These are phyloP conservation scores for Puccinia horiana DNA, from an alignment of 1,284 basidiomycete genomes.

Conservation along the genomic window DNA sequence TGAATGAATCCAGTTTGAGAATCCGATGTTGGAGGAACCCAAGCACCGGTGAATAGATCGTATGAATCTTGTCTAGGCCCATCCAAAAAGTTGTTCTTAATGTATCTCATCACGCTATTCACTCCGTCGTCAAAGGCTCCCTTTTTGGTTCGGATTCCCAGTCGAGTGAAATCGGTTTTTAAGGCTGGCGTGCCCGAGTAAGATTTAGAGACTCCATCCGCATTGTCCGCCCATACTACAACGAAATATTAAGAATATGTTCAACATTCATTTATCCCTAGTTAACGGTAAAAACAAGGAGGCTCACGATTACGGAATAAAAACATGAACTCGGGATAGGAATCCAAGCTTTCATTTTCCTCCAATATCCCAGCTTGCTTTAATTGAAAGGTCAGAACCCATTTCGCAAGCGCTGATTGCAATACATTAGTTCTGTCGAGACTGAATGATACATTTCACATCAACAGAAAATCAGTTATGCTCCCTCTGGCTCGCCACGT, in stretches of 20 bases:
- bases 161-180: constrained; percentile 86
- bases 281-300: neutral
- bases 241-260: constrained; percentile 7
- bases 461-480: neutral
- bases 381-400: constrained; percentile 79
- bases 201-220: constrained; percentile 83
- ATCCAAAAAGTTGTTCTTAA: constrained; percentile 97
- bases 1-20: neutral
- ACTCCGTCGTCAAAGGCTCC: constrained; percentile 82
- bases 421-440: constrained; percentile 96
- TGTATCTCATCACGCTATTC: constrained; percentile 82
- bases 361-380: constrained; percentile 70
- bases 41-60: constrained; percentile 89
- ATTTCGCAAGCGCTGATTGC: constrained; percentile 67
- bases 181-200: constrained; percentile 94
- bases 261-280: neutral
- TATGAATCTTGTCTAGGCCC: constrained; percentile 88
- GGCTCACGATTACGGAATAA: constrained; percentile 85
- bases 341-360: constrained; percentile 71
- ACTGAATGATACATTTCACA: constrained; percentile 64
- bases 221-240: constrained; percentile 97
- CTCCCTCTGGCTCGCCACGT: neutral
- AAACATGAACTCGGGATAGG: constrained; percentile 73
- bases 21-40: constrained; percentile 60
- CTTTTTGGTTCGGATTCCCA: constrained; percentile 76